Base-by-base conservation (phyloP, 208 protist genomes). In the Trypanosoma rangeli region DNA sequence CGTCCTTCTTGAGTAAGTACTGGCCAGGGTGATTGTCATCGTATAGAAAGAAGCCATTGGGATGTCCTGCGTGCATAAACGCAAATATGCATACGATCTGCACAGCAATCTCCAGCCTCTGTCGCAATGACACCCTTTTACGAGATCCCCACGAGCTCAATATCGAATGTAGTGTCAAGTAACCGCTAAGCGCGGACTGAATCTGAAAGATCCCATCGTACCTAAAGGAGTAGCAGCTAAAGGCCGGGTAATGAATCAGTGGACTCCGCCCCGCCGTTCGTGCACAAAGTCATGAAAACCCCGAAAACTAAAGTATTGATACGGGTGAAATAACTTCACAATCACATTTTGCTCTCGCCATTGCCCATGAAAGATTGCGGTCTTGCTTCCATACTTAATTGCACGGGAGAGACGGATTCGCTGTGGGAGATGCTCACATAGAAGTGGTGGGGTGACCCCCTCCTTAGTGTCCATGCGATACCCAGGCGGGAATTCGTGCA, bases 131-230 rank as follows among this genome's bases (percentile, higher is more conserved):
- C 12, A 71, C 20, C 24, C 2, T 1, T 35, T 24, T 31, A 33
- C 10, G 9, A 15, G 44, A 16, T 44, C 18, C n/a, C 15, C 1
- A 13, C 9, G 12, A 39, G 20, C 0, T 15, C 3, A 56, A 0
- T 26, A 57, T 3, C 20, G 39, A 57, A 24, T 64, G n/a, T 33
- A 71, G 31, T 56, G 66, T 56, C 12, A 46, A 12, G 31, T 48
- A 57, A 33, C 24, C 66, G 3, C 20, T 35, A 48, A 71, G 44
- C 56, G 64, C 62, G 0, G 7, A 15, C 53, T 71, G 57, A 31
- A 71, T 28, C 56, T 71, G 66, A 57, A 71, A 71, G n/a, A 63
- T 71, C 22, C 55, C 69, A 48, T 59, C 56, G 48, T 71, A 64
- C 26, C 4, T 64, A 2, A 12, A 33, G 33, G 66, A 71, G 35